A percentile compares a stretch with the other conserved stretches of the same genome.
Evolutionary conservation across 1,284 basidiomycete species (phyloP).

Genomic region (Ceratorhiza oryzae-sativae): DNA sequence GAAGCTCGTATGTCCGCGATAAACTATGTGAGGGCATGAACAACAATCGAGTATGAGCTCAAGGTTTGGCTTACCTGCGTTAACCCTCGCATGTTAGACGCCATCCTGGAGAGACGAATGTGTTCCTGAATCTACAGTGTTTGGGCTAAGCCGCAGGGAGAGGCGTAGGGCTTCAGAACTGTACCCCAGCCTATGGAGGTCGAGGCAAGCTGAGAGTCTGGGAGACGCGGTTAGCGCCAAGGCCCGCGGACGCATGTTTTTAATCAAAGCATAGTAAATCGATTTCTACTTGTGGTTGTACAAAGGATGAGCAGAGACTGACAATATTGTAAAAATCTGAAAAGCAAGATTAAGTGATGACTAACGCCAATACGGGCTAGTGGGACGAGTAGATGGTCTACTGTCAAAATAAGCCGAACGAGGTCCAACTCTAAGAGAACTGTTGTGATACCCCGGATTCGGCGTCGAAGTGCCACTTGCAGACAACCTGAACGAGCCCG

Average conservation of each 20-base stretch:
- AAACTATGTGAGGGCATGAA: constrained; percentile 65
- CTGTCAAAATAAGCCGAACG: constrained; percentile 28
- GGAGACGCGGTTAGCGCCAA: constrained; percentile 17
- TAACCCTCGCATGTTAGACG: constrained; percentile 84
- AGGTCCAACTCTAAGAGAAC: constrained; percentile 1
- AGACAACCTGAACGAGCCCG: constrained; percentile 22
- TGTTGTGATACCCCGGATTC: constrained; percentile 11
- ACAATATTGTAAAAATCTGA: background rate
- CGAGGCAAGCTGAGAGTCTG: background rate
- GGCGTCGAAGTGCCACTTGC: constrained; percentile 28
- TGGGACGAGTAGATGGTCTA: constrained; percentile 28
- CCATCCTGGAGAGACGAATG: constrained; percentile 64
- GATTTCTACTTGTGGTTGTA: constrained; percentile 32
- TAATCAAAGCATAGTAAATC: constrained; percentile 18
- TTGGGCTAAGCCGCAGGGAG: background rate
- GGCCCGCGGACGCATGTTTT: constrained; percentile 10
- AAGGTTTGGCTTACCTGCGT: constrained; percentile 70
- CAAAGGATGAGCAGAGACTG: constrained; percentile 19
- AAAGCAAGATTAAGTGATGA: background rate
- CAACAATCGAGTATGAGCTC: constrained; percentile 10
- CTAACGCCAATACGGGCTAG: constrained; percentile 29
- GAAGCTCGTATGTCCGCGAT: constrained; percentile 97
- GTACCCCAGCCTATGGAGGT: background rate
- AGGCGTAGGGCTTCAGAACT: background rate
- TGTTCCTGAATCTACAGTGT: no score